A percentile compares a stretch with the other conserved stretches of the same genome.
phyloP scores from a whole-genome alignment of 768 basidiomycete species.

The Coprinopsis marcescibilis region DNA sequence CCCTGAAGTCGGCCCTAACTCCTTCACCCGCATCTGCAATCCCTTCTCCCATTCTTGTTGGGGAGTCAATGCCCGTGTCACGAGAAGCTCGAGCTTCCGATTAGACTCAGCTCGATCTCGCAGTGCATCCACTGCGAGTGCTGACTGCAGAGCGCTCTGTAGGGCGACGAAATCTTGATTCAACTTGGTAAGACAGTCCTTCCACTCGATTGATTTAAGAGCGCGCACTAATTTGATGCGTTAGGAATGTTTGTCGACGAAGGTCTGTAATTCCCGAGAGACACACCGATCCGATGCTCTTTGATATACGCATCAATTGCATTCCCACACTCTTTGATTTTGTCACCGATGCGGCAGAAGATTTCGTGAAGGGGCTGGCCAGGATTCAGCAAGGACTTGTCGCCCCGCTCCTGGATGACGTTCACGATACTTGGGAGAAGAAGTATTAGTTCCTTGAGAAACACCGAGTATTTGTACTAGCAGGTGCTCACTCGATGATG shows the following conservation, averaged over 20 bases:
- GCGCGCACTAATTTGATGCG: no score
- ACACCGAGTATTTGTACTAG: background rate
- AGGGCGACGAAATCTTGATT: background rate
- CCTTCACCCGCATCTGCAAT: conserved; percentile 7
- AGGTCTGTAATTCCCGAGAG: no score
- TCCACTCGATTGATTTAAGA: no score
- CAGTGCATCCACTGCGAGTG: conserved; percentile 12
- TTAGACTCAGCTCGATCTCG: conserved; percentile 12
- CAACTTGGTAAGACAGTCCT: no score
- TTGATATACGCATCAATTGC: conserved; percentile 21
- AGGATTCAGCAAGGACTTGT: background rate
- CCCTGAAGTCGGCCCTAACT: conserved; percentile 5
- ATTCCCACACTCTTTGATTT: conserved; percentile 18
- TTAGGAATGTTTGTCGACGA: no score
- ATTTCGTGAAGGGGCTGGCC: conserved; percentile 1
- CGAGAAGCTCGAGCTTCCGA: conserved; percentile 15
- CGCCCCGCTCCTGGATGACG: background rate
- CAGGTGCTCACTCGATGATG: conserved; percentile 12
- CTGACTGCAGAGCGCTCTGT: conserved; percentile 15
- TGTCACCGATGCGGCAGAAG: conserved; percentile 7
- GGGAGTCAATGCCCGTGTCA: conserved; percentile 13
- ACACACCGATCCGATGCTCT: conserved; percentile 16
- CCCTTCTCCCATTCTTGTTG: conserved; percentile 17
- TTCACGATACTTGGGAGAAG: background rate
- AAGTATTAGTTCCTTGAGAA: background rate